phyloP scores from a whole-genome alignment of 1,284 basidiomycete species.

The Rhodotorula sp. region DNA sequence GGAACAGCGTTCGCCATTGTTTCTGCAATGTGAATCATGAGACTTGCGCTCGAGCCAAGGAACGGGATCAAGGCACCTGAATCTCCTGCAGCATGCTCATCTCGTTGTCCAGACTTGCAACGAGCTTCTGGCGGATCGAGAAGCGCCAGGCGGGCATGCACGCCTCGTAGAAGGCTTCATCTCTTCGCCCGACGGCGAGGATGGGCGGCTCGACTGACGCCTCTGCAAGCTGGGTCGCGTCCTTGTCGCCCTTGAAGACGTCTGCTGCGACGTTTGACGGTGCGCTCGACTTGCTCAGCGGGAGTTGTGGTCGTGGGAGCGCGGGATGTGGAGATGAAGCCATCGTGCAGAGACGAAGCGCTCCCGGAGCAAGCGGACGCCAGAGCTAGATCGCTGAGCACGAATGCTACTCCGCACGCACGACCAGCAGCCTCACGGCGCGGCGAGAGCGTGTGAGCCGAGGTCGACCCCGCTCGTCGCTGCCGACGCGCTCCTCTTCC shows the following conservation, averaged over 20 bases:
- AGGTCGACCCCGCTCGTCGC: background rate
- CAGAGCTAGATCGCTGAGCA: too few species aligned
- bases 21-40: slow-evolving; percentile 52
- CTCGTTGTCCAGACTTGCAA: slow-evolving; percentile 65
- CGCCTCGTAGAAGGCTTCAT: slow-evolving; percentile 57
- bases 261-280: background rate
- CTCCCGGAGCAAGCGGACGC: too few species aligned
- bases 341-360: background rate
- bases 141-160: slow-evolving; percentile 66
- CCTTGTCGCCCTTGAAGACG: background rate
- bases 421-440: background rate
- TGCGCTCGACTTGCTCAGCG: background rate
- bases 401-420: background rate
- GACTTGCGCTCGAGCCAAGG: background rate
- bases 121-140: slow-evolving; percentile 62
- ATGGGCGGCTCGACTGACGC: background rate
- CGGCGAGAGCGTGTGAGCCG: too few species aligned
- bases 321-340: background rate
- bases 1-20: slow-evolving; percentile 64
- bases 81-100: slow-evolving; percentile 66
- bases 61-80: slow-evolving; percentile 60
- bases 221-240: background rate
- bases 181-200: slow-evolving; percentile 14
- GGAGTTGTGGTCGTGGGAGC: background rate
- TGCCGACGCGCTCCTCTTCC: background rate